Base-by-base conservation (phyloP, 75 land plant species). In the Adiantum capillusveneris region DNA sequence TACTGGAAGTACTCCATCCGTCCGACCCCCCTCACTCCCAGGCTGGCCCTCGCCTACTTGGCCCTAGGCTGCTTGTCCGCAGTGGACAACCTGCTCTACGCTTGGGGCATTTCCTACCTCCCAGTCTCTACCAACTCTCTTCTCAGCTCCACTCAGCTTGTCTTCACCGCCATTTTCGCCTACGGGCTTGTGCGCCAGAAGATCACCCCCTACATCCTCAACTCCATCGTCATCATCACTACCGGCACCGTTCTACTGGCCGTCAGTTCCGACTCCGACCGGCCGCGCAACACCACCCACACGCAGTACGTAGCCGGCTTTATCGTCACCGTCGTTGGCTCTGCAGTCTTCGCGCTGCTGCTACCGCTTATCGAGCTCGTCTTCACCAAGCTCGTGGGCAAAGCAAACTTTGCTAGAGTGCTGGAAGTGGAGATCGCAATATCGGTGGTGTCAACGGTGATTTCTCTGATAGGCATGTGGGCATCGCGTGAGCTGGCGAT, bases 51-150 rank as follows among this genome's bases (percentile, higher is more conserved):
- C 43, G 9, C 12, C 43, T 41, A 9, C 43, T 14, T 41, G 12
- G 43, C 43, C 12, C 43, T 84, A 11, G 88, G 88, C 12, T 25
- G 66, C 0, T 6, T 81, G 16, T 26, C 69, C 11, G 75, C 88
- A 24, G 73, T 74, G 19, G 81, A 84, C 56, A 69, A 76, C 62
- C 31, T 81, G 67, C 43, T 85, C 50, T 85, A 81, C 48, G 62
- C 86, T 1, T 60, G 54, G 37, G 87, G 87, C n/a, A 62, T 78
- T 2, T 22, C 65, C 6, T 75, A 75, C 57, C 73, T 84, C 27
- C 69, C 88, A 1, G 82, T 64, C 22, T 85, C 88, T 9, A 85
- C 88, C 12, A 41, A 41, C 43, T 41, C 43, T 9, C 43, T 41
- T 9, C 43, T 41, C 12, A 9, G 43, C 43, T 41, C 43, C 12